phyloP scores from a whole-genome alignment of 2,329 filamentous ascomycete genomes.

The Ophiocordyceps robertsii region DNA sequence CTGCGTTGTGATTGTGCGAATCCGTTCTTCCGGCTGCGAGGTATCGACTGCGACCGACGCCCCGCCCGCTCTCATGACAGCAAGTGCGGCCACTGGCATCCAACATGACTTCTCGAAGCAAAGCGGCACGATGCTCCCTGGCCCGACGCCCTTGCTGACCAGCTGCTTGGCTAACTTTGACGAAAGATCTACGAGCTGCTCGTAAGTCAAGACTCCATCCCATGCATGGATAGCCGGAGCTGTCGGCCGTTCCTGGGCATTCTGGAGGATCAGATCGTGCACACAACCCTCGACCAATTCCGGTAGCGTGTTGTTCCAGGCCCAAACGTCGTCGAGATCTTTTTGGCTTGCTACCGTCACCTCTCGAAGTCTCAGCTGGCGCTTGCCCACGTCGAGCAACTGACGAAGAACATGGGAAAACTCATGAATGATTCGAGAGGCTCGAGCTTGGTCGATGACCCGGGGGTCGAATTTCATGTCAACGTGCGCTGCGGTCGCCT shows the following conservation, averaged over 20 bases:
- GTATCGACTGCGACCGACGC: conserved; percentile 6
- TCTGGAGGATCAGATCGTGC: not conserved
- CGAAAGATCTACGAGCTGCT: conserved; percentile 12
- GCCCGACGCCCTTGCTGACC: conserved; percentile 7
- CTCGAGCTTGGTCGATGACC: not conserved
- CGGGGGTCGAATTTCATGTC: not conserved
- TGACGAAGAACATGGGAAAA: not conserved
- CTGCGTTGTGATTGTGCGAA: conserved; percentile 6
- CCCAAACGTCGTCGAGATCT: not conserved
- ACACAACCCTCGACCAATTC: not conserved
- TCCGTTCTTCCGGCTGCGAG: conserved; percentile 4
- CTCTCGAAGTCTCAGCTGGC: not conserved
- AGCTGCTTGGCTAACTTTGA: conserved; percentile 3
- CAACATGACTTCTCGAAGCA: conserved; percentile 4
- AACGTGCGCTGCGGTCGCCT: not conserved
- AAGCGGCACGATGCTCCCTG: not conserved
- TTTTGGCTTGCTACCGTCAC: not conserved
- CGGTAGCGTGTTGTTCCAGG: not conserved
- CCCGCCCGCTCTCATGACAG: conserved; percentile 6
- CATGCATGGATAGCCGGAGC: conserved; percentile 23
- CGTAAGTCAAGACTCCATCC: conserved; percentile 26
- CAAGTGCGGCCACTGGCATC: conserved; percentile 6
- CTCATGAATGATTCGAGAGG: not conserved
- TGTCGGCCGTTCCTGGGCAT: conserved; percentile 5
- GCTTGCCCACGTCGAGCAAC: not conserved